Percentiles rank a stretch among this genome's conserved stretches.
Evolutionary conservation across 371 early-diverging fungal genomes (phyloP).

Genomic region (Mortierella sp.): DNA sequence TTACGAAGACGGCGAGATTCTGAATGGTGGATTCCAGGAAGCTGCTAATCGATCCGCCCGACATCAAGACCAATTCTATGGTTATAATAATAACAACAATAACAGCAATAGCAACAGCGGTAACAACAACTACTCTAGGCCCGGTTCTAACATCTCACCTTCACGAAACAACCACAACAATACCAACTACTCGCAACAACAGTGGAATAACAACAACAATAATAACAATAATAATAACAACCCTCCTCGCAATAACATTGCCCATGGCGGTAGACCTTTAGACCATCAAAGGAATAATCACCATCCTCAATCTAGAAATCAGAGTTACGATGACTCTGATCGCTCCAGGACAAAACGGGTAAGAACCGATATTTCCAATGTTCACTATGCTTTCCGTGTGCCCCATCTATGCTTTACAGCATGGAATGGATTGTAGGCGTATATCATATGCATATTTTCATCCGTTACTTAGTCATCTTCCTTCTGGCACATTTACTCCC

Average conservation of each 20-base stretch:
- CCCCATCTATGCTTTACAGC: background rate
- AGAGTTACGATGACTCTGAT: constrained; percentile 13
- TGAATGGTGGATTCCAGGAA: background rate
- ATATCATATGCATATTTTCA: no score
- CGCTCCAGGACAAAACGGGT: constrained; percentile 17
- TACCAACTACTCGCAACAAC: constrained; percentile 1
- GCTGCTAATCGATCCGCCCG: background rate
- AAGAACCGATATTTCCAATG: background rate
- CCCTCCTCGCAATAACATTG: background rate
- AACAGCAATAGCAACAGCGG: constrained; percentile 5
- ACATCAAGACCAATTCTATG: background rate
- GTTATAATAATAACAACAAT: constrained; percentile 4
- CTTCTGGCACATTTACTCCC: no score
- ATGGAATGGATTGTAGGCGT: no score
- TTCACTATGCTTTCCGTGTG: no score
- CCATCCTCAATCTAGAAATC: constrained; percentile 7
- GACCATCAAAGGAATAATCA: constrained; percentile 7
- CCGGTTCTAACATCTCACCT: background rate
- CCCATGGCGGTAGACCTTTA: background rate
- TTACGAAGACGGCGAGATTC: constrained; percentile 8
- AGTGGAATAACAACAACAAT: background rate
- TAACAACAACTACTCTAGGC: background rate
- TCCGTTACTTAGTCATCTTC: no score
- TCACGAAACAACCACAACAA: constrained; percentile 1
- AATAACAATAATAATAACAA: background rate